Conservation (phyloP, 2,329 filamentous ascomycete species). For the Calonectria fujianensis region DNA sequence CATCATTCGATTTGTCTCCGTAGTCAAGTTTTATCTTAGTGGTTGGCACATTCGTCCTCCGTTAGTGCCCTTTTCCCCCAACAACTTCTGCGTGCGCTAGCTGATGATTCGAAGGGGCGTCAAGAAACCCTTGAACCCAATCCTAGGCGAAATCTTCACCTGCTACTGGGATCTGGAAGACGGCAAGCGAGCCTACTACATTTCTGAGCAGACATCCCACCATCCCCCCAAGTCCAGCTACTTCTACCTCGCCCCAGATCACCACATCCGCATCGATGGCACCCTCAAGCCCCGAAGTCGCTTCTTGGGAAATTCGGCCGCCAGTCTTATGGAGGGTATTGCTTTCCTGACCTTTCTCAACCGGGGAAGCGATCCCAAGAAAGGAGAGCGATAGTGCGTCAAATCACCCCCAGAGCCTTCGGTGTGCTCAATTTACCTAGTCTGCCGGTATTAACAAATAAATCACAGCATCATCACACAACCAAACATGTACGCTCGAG, state of each 20-base stretch:
- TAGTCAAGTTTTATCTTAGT: slow-evolving; percentile 98
- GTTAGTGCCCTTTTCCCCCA: slow-evolving; percentile 71
- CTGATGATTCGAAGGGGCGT: slow-evolving; percentile 80
- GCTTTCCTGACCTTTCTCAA: slow-evolving; percentile 90
- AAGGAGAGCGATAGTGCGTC: slow-evolving; percentile 90
- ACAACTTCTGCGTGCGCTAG: slow-evolving; percentile 10
- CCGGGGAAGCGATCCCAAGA: slow-evolving; percentile 77
- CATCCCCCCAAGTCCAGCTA: slow-evolving; percentile 99
- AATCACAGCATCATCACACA: slow-evolving; percentile 87
- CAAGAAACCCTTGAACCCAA: slow-evolving; percentile 98
- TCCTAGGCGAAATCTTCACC: slow-evolving; percentile 94
- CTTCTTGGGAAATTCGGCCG: slow-evolving; percentile 97
- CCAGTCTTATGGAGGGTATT: slow-evolving; percentile 98
- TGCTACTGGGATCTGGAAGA: slow-evolving; percentile 96
- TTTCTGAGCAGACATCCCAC: slow-evolving; percentile 97
- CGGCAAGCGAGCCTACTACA: slow-evolving; percentile 92
- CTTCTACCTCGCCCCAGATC: slow-evolving; percentile 97
- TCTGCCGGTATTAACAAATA: slow-evolving; percentile 46
- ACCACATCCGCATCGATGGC: slow-evolving; percentile 95
- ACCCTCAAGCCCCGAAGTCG: slow-evolving; percentile 95
- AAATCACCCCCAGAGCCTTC: background rate
- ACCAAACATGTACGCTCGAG: slow-evolving; percentile 98
- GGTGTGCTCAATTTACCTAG: background rate
- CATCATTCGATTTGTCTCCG: slow-evolving; percentile 90
- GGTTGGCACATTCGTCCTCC: slow-evolving; percentile 99